Evolutionary conservation across 2,329 filamentous ascomycete species (phyloP).

Genomic region (Clarireedia hainanense): DNA sequence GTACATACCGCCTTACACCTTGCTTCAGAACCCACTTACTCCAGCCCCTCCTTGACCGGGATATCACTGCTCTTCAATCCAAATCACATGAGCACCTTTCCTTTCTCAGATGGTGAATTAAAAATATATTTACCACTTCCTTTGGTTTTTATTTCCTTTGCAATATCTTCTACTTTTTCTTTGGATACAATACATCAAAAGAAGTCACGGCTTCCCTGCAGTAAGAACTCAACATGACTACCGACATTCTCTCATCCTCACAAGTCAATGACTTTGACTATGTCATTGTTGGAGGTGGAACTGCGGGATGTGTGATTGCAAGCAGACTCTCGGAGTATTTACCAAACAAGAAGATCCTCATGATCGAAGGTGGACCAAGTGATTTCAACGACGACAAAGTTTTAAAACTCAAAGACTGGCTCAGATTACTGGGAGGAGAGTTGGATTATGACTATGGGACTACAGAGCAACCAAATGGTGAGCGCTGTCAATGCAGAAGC

Average conservation of each 20-base stretch:
- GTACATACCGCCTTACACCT: constrained; percentile 1
- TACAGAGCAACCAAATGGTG: constrained; percentile 79
- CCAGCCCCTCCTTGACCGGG: constrained; percentile 4
- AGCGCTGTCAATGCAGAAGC: constrained; percentile 41
- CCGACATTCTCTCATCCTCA: constrained; percentile 24
- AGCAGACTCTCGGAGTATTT: constrained; percentile 60
- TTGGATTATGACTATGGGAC: constrained; percentile 89
- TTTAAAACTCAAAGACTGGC: constrained; percentile 79
- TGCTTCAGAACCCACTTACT: constrained; percentile 1
- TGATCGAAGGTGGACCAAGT: constrained; percentile 84
- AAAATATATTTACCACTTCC: not conserved
- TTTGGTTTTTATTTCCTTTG: not conserved
- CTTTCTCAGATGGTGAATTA: not conserved
- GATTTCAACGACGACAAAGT: constrained; percentile 86
- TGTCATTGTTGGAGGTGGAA: constrained; percentile 43
- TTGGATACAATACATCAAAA: not conserved
- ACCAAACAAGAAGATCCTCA: constrained; percentile 69
- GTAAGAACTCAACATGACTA: constrained; percentile 23
- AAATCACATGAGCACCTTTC: constrained; percentile 1
- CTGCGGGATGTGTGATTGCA: constrained; percentile 40
- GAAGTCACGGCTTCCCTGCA: not conserved
- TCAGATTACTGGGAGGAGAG: constrained; percentile 74
- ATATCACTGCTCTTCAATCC: not conserved
- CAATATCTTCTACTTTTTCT: not conserved
- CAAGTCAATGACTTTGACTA: constrained; percentile 36